Base-by-base conservation (phyloP, 768 basidiomycete genomes). In the Astraeus odoratus region DNA sequence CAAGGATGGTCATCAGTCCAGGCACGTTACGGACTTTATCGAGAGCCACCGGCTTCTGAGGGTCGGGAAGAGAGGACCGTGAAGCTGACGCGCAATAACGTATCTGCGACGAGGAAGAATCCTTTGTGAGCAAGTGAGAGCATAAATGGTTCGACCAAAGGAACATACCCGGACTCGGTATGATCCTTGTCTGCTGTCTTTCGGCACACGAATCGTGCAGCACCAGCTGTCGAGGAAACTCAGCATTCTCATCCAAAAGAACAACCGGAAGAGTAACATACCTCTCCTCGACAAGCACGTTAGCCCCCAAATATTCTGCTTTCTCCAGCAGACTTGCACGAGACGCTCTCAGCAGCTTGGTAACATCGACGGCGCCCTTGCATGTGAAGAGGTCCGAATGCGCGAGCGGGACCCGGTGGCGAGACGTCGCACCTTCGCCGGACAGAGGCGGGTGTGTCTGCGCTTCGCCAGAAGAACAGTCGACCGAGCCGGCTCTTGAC, bases 1-100 rank as follows among this genome's bases (percentile, higher is more conserved):
- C 66, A 40, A 81, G 20, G 57, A 87, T 76, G 30, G 82, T 86
- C 86, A 88, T 89, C 24, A 86, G 71, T 8, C 86, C 86, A 2
- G 81, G 80, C 5, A 88, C 71, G 50, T 75, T 72, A 51, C 67
- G 73, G 39, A 74, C 78, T 47, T 75, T 71, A 47, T 83, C 76
- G 38, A 86, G 58, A 1, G 77, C 76, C 20, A 86, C 75, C 1
- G 83, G 83, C 20, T 68, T 70, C 53, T 73, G 73, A 12, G 83
- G 77, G 59, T 88, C 83, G 3, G 67, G 62, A 2, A 52, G 52
- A 7, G 63, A 56, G 3, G 80, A 77, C 41, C 72, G 75, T 3
- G 79, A 75, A 4, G 81, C 80, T 3, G 64, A 70, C 6, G 82
- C 86, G 16, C 61, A 67, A 53, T 88, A 88, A 20, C 68, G 71